phyloP scores from a whole-genome alignment of 2,329 filamentous ascomycete genomes.

The Colletotrichum cuscutae region DNA sequence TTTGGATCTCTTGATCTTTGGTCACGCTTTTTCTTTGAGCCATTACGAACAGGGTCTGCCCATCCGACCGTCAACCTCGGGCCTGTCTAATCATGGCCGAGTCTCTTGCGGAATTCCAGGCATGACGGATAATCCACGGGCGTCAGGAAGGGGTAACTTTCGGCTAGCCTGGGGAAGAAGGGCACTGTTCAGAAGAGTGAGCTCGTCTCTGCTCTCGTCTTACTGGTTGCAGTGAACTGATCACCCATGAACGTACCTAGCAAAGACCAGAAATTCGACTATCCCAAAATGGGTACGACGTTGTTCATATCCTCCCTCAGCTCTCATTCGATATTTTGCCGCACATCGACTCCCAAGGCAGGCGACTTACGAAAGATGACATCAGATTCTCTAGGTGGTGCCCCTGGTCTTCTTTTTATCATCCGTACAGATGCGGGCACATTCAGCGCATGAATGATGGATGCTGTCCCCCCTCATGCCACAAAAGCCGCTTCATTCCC shows the following conservation, averaged over 20 bases:
- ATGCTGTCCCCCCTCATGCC: background rate
- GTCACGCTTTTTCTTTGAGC: background rate
- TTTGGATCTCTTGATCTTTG: background rate
- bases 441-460: background rate
- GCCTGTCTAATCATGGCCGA: background rate
- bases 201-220: background rate
- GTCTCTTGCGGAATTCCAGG: background rate
- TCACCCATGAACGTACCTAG: background rate
- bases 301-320: background rate
- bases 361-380: slow-evolving; percentile 19
- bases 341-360: background rate
- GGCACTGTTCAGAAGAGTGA: background rate
- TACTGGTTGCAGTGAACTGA: background rate
- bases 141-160: background rate
- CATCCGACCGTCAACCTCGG: too few species aligned
- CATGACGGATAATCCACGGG: slow-evolving; percentile 1
- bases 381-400: slow-evolving; percentile 12
- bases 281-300: background rate
- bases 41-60: background rate
- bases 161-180: background rate
- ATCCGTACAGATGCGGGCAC: background rate
- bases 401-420: background rate
- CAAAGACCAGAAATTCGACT: background rate
- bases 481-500: slow-evolving; percentile 22
- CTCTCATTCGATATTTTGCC: background rate